Base-by-base conservation (phyloP, 225 moss, liverwort and hornwort species). In the Takakia lepidozioides region DNA sequence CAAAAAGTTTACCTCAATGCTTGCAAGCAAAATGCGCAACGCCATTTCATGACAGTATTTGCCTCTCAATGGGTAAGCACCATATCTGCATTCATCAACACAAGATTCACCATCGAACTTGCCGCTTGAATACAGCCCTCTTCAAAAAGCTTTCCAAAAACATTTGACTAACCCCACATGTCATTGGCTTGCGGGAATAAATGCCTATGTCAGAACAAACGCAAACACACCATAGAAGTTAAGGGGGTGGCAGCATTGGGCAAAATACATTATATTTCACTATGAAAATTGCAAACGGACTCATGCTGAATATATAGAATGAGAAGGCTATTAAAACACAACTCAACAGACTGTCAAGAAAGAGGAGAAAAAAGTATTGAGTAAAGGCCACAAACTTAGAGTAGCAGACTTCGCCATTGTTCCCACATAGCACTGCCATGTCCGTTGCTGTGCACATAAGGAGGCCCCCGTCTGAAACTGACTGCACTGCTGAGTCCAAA, bases 11-110 rank as follows among this genome's bases (percentile, higher is more conserved):
- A 74, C 74, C 72, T 88, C 88, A 59, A 88, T 85, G 62, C 82
- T 79, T 34, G 91, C 85, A 25, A 98, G 71, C 26, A 98, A 64
- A 46, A 98, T 98, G 52, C 98, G 77, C 40, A 98, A 68, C 1
- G 98, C 98, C 98, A 91, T 91, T 76, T 98, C 98, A 68, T 98
- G 98, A 56, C 98, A 98, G 54, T 91, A 87, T 51, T 98, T 98
- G 48, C 98, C 98, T 38, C 98, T 77, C 52, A 98, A 68, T 11
- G 98, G 98, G 72, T 98, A 98, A n/a, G 87, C 85, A 48, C 98
- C 98, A 65, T 98, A 98, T 68, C 88, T 88, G 49, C 26, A 46
- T 42, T 57, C 16, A 3, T 10, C 18, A 2, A 27, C 41, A 27
- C 14, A 8, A 30, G 4, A 40, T n/a, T 10, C 28, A 27, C 24